Conservation (phyloP, 345 rosid species). For the Citrus reticulata region DNA sequence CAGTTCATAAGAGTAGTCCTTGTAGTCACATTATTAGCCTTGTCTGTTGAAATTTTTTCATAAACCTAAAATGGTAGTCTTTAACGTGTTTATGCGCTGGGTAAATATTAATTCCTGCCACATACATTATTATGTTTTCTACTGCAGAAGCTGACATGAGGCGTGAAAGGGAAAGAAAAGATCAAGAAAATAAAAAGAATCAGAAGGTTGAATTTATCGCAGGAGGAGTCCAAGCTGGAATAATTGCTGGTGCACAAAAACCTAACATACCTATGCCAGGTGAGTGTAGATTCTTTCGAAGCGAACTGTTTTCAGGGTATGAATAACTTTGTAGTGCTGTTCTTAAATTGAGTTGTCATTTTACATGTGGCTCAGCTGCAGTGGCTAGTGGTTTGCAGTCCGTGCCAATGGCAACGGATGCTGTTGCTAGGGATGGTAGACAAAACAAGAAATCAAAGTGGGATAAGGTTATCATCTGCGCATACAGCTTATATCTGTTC, state of each 20-base stretch:
- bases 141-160: constrained; percentile 74
- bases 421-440: constrained; percentile 57
- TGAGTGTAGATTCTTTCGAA: constrained; percentile 10
- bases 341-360: constrained; percentile 9
- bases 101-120: background rate
- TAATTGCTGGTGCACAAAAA: constrained; percentile 44
- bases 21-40: background rate
- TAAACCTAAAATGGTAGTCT: background rate
- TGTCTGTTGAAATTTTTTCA: background rate
- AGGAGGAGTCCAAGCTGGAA: constrained; percentile 59
- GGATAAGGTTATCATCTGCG: constrained; percentile 68
- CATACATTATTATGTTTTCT: background rate
- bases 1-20: background rate
- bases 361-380: constrained; percentile 37
- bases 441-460: constrained; percentile 92
- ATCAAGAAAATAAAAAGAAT: constrained; percentile 75
- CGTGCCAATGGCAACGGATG: constrained; percentile 37
- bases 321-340: background rate
- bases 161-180: constrained; percentile 81
- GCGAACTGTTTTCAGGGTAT: background rate
- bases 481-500: background rate
- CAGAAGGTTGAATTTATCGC: constrained; percentile 76
- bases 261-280: constrained; percentile 67
- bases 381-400: constrained; percentile 43
- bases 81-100: background rate